Conservation (phyloP, 2,329 filamentous ascomycete genomes). For the Elsinoe australis region DNA sequence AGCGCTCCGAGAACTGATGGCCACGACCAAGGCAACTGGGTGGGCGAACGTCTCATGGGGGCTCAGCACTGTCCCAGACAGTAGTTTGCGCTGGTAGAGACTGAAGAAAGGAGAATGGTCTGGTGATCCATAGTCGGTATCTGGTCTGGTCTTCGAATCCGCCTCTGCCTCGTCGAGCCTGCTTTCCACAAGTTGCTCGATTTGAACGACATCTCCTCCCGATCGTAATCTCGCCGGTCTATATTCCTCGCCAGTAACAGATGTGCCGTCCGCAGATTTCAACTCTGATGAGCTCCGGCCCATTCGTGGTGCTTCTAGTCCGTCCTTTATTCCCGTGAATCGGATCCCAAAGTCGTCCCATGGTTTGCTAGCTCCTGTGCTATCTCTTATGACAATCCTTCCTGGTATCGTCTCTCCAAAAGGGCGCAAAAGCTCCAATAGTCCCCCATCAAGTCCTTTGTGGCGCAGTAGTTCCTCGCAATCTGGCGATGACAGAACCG, state of each 20-base stretch:
- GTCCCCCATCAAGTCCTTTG: constrained; percentile 76
- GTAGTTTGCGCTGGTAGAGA: constrained; percentile 71
- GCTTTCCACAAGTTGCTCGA: constrained; percentile 72
- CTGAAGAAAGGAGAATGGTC: constrained; percentile 57
- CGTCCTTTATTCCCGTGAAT: constrained; percentile 64
- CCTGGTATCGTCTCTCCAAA: constrained; percentile 85
- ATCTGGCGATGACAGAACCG: constrained; percentile 77
- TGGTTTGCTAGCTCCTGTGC: constrained; percentile 69
- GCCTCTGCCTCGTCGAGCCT: constrained; percentile 69
- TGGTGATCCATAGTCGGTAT: constrained; percentile 26
- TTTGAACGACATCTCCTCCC: constrained; percentile 54
- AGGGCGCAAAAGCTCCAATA: constrained; percentile 78
- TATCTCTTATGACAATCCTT: constrained; percentile 85
- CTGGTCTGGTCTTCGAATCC: constrained; percentile 37
- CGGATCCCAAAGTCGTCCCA: constrained; percentile 88
- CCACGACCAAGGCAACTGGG: constrained; percentile 88
- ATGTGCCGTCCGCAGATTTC: constrained; percentile 24
- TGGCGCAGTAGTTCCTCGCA: constrained; percentile 70
- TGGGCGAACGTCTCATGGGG: constrained; percentile 92
- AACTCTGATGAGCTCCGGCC: constrained; percentile 25
- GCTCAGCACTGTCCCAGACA: constrained; percentile 70
- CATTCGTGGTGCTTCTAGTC: constrained; percentile 34
- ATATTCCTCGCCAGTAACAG: constrained; percentile 28
- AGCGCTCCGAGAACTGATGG: constrained; percentile 81
- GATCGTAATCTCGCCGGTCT: constrained; percentile 35